Evolutionary conservation across 805 yeast genomes (phyloP), one percentile per base, ranked within the genome.

Genomic region (Cyberlindnera meyerae): DNA sequence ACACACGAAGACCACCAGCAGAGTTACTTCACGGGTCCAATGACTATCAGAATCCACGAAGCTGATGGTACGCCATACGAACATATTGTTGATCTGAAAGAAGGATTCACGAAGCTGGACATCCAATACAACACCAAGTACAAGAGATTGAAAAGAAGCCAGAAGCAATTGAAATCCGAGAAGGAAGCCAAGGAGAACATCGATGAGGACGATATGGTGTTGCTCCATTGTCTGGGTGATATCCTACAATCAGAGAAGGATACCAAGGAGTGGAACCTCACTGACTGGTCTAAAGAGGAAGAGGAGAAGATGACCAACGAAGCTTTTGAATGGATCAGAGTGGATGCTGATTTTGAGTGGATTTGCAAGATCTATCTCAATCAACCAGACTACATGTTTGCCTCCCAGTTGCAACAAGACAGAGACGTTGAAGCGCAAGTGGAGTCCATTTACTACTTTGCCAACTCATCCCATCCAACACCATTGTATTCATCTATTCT

Each of bases 281-380:
- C 73, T 2, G 95, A 86, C 29, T 78, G 85, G 75, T 65, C 73
- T 11, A 71, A 71, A 31, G 80, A 79, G 21, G 88, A 81, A 34
- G 89, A 79, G 41, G 88, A 80, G 28, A 64, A 65, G 27, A 68
- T 76, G 65, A 68, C 75, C 16, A 78, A 76, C 49, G 97, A 90
- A 51, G 96, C 96, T 0, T 93, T 88, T 60, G 98, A 93, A 52
- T 93, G 99, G 99, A 71, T 93, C 26, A 70, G 99, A 49, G 85
- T 90, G n/a, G 99, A 93, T 62, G 89, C 97, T 0, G 99, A 93
- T 58, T 84, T 82, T 52, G 98, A 93, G 58, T 93, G 99, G 99
- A 82, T 93, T 33, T 86, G 95, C 42, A 76, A 75, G 47, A 67
- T 86, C 16, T 71, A 77, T 40, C 76, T 93, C 24, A 85, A 80